Conservation (phyloP, 331 rosid genomes). For the Phaseolus coccineus region DNA sequence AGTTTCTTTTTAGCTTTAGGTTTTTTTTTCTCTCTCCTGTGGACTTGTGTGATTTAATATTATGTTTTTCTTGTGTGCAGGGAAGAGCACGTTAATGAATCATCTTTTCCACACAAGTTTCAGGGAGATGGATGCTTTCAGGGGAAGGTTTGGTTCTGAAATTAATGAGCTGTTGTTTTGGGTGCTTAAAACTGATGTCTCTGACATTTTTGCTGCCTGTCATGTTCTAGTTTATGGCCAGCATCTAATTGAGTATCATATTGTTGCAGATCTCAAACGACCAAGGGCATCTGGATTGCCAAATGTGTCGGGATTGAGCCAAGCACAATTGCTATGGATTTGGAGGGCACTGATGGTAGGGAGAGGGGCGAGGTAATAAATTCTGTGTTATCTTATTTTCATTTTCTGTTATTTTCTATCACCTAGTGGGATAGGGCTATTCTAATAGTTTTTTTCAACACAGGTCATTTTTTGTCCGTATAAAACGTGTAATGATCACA, state of each 20-base stretch:
- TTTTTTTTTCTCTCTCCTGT: slow-evolving; percentile 3
- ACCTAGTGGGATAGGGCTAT: background rate
- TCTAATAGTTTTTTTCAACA: background rate
- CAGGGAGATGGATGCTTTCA: slow-evolving; percentile 94
- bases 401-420: background rate
- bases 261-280: slow-evolving; percentile 82
- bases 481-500: background rate
- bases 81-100: slow-evolving; percentile 92
- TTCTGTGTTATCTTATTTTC: slow-evolving; percentile 5
- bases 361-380: slow-evolving; percentile 92
- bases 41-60: slow-evolving; percentile 20
- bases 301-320: slow-evolving; percentile 85
- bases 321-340: slow-evolving; percentile 91
- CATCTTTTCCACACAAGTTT: slow-evolving; percentile 83
- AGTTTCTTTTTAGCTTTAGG: background rate
- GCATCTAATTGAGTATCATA: slow-evolving; percentile 16
- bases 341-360: slow-evolving; percentile 99
- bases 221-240: slow-evolving; percentile 21
- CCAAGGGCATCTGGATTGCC: slow-evolving; percentile 96
- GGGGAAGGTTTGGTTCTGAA: slow-evolving; percentile 72
- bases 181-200: background rate
- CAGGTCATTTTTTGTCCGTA: background rate
- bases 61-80: slow-evolving; percentile 51
- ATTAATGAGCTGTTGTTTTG: slow-evolving; percentile 15
- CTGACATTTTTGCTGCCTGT: background rate